phyloP scores from a whole-genome alignment of 2,329 filamentous ascomycete species.

The Xenoacremonium recifei region DNA sequence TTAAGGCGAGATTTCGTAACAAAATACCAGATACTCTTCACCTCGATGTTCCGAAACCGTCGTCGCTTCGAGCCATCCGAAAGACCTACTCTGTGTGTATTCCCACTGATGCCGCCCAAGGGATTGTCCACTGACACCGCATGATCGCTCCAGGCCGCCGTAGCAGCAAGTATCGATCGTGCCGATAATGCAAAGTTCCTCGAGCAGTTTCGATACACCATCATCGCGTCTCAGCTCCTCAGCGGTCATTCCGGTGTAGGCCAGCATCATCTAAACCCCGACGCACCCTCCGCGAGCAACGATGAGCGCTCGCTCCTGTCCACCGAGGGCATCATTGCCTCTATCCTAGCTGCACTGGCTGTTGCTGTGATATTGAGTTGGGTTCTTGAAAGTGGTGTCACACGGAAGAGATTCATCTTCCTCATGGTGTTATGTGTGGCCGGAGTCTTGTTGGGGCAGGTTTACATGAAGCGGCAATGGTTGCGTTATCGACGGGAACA shows the following conservation, averaged over 20 bases:
- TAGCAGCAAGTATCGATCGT: conserved; percentile 70
- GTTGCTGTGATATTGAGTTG: conserved; percentile 74
- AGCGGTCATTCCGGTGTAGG: conserved; percentile 62
- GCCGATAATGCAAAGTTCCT: conserved; percentile 82
- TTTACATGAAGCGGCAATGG: conserved; percentile 77
- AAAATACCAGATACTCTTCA: conserved; percentile 44
- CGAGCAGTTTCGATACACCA: conserved; percentile 89
- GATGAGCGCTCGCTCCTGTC: conserved; percentile 33
- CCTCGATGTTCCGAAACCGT: conserved; percentile 37
- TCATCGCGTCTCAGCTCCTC: conserved; percentile 87
- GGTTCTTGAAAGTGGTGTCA: conserved; percentile 56
- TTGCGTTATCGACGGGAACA: conserved; percentile 75
- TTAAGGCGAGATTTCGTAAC: conserved; percentile 52
- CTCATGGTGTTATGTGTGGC: conserved; percentile 52
- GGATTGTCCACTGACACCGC: background rate
- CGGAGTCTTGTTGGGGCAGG: conserved; percentile 57
- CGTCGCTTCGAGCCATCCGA: conserved; percentile 44
- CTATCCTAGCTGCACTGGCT: conserved; percentile 51
- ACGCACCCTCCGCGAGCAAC: conserved; percentile 8
- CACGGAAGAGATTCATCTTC: conserved; percentile 53
- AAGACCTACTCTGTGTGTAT: conserved; percentile 52
- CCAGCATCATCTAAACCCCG: conserved; percentile 26
- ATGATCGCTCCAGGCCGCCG: conserved; percentile 51
- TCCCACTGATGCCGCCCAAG: too few relatives aligned
- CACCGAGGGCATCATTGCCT: conserved; percentile 49